Percentiles rank a stretch among this genome's conserved stretches.
These are phyloP conservation scores for Forsythia suspensa DNA, from an alignment of 257 asterid genomes.

Conservation along the genomic window DNA sequence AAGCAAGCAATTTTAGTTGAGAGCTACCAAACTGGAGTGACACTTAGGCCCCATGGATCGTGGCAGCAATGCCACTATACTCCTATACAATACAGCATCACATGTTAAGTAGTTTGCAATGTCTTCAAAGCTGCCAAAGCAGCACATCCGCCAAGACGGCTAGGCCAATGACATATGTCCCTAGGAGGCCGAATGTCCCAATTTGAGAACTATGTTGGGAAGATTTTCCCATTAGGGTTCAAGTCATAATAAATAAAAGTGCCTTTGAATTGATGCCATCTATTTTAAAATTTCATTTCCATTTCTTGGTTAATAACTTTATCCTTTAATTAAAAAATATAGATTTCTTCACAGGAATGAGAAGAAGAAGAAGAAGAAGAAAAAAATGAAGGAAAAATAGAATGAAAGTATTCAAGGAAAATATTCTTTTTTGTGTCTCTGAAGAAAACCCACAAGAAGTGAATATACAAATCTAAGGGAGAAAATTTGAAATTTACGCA, in stretches of 20 bases:
- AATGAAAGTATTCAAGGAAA: no score
- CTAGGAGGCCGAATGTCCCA: not conserved
- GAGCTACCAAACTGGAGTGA: not conserved
- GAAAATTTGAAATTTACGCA: no score
- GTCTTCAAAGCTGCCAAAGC: not conserved
- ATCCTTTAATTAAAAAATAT: no score
- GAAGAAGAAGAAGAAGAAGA: no score
- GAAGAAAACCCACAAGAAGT: no score
- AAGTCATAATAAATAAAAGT: not conserved
- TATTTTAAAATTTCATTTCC: no score
- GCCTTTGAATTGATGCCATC: not conserved
- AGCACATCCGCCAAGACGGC: not conserved
- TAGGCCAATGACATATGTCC: not conserved
- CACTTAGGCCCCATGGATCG: not conserved
- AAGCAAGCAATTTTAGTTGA: not conserved
- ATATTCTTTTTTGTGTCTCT: no score
- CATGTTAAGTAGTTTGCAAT: not conserved
- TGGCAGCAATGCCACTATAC: not conserved
- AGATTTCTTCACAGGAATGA: no score
- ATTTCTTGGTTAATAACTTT: no score
- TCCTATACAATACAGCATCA: not conserved
- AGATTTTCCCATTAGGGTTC: not conserved
- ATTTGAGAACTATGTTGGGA: not conserved
- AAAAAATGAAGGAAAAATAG: no score
- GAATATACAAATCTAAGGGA: no score